These are phyloP conservation scores for Omphalotus guepiniiformis DNA, from an alignment of 768 basidiomycete genomes.

Conservation along the genomic window DNA sequence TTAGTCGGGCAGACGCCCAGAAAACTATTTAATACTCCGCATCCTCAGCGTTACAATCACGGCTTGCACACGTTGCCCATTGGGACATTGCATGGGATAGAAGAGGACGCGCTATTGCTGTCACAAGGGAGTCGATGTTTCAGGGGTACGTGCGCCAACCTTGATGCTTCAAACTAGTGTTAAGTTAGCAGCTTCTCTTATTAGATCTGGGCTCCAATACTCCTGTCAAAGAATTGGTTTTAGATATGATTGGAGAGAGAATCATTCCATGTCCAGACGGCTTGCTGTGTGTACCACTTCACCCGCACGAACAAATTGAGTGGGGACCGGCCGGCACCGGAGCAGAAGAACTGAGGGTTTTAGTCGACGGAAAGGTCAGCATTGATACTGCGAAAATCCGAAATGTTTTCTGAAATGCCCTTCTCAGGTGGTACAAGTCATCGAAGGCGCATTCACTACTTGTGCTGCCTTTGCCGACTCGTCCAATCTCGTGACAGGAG, in stretches of 20 bases:
- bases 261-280: conserved; percentile 62
- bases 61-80: conserved; percentile 72
- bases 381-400: background rate
- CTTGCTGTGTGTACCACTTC: conserved; percentile 50
- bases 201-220: conserved; percentile 45
- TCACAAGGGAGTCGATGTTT: conserved; percentile 51
- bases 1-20: conserved; percentile 89
- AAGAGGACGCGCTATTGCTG: conserved; percentile 76
- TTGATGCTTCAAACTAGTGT: background rate
- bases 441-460: conserved; percentile 68
- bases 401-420: too few relatives aligned
- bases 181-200: background rate
- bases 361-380: conserved; percentile 58
- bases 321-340: conserved; percentile 51
- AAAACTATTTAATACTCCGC: conserved; percentile 73
- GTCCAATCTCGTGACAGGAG: conserved; percentile 73
- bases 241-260: conserved; percentile 56
- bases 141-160: conserved; percentile 39
- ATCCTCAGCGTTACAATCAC: conserved; percentile 71
- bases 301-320: conserved; percentile 64
- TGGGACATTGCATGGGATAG: conserved; percentile 69
- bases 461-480: conserved; percentile 79
- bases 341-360: conserved; percentile 53
- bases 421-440: conserved; percentile 62
- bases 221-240: conserved; percentile 46